Percentiles rank a stretch among this genome's conserved stretches.
Evolutionary conservation across 345 rosid genomes (phyloP).

Genomic region (Salix udensis): DNA sequence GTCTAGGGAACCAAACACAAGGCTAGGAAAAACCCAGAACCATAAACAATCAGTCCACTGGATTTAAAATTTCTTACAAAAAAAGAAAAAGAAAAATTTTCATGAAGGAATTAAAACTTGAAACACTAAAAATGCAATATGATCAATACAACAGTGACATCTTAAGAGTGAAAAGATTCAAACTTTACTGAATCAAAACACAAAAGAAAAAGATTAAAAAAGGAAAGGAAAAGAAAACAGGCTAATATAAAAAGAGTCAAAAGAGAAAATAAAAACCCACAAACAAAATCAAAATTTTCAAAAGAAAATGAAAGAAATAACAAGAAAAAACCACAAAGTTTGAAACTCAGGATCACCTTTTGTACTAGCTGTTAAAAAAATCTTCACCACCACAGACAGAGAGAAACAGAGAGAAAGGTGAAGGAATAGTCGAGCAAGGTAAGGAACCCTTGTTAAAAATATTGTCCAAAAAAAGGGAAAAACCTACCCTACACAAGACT

Average conservation of each 20-base stretch:
- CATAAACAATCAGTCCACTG: conserved; percentile 1
- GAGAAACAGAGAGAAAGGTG: background rate
- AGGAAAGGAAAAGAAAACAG: background rate
- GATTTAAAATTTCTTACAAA: background rate
- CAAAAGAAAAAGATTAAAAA: background rate
- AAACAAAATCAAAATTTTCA: background rate
- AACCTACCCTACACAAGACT: background rate
- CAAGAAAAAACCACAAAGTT: background rate
- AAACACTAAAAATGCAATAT: background rate
- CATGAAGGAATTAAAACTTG: background rate
- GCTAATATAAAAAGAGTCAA: background rate
- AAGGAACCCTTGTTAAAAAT: background rate
- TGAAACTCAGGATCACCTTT: background rate
- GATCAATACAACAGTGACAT: conserved; percentile 49
- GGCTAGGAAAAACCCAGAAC: conserved; percentile 20
- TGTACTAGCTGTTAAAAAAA: background rate
- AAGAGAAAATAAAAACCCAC: background rate
- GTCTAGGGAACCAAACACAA: conserved; percentile 21
- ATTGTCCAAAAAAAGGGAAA: background rate
- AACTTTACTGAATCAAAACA: conserved; percentile 12
- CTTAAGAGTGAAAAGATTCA: conserved; percentile 9
- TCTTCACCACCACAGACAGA: background rate
- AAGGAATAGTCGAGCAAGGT: background rate
- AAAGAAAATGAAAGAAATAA: background rate
- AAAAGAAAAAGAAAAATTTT: background rate